phyloP scores from a whole-genome alignment of 169 alveolate genomes.

The Plasmodium gallinaceum region DNA sequence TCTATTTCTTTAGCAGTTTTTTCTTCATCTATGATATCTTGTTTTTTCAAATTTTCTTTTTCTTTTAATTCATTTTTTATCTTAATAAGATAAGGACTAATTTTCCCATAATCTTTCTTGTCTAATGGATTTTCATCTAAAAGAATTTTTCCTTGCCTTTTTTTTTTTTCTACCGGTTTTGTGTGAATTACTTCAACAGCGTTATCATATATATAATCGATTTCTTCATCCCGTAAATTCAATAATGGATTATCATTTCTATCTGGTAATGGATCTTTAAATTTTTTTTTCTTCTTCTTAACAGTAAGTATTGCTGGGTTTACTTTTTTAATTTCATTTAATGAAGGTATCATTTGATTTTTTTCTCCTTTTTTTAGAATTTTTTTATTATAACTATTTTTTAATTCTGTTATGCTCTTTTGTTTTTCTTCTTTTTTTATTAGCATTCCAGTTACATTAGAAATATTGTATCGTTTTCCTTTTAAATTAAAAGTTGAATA shows the following conservation, averaged over 20 bases:
- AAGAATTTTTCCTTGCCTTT: constrained; percentile 41
- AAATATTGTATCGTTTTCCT: constrained; percentile 73
- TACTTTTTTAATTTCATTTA: constrained; percentile 60
- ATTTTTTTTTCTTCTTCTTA: constrained; percentile 62
- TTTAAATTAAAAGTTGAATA: constrained; percentile 75
- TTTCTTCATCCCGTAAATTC: constrained; percentile 64
- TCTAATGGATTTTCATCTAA: constrained; percentile 55
- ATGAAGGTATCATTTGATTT: constrained; percentile 55
- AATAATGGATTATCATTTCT: constrained; percentile 64
- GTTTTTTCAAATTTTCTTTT: constrained; percentile 74
- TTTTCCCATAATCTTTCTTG: constrained; percentile 73
- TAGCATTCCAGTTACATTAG: constrained; percentile 57
- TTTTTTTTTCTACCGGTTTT: constrained; percentile 49
- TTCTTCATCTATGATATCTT: constrained; percentile 73
- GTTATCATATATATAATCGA: constrained; percentile 74
- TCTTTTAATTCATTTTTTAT: constrained; percentile 69
- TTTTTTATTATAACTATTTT: constrained; percentile 48
- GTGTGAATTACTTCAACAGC: constrained; percentile 73
- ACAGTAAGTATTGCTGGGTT: constrained; percentile 69
- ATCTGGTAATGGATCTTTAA: constrained; percentile 72
- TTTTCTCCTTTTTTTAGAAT: constrained; percentile 75
- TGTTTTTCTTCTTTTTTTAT: constrained; percentile 57
- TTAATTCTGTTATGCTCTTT: constrained; percentile 58
- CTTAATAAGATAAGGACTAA: constrained; percentile 64
- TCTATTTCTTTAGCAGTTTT: constrained; percentile 64